Conservation (phyloP, 768 basidiomycete species). For the Mycena latifolia region DNA sequence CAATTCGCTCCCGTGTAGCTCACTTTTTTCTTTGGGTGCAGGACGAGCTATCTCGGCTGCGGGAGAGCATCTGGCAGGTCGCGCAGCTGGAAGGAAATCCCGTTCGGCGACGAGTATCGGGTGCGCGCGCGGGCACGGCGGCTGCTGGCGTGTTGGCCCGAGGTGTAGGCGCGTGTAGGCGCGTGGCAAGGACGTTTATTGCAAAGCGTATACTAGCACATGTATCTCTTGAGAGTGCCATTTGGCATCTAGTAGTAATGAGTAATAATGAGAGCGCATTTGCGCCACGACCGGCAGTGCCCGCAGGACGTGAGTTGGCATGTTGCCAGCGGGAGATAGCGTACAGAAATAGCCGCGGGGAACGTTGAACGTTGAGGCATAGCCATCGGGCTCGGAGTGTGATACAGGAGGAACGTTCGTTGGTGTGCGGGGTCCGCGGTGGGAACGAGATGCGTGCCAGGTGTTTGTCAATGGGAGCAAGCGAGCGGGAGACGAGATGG, state of each 20-base stretch:
- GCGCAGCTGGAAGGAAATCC: slow-evolving; percentile 26
- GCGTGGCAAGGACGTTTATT: not conserved
- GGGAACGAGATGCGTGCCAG: not conserved
- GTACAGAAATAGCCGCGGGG: not conserved
- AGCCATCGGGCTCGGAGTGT: not conserved
- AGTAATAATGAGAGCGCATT: not conserved
- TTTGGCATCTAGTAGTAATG: too few species aligned
- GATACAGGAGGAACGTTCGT: not conserved
- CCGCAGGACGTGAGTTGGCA: too few species aligned
- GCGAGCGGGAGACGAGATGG: too few species aligned
- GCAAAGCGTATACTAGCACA: not conserved
- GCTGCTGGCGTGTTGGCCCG: slow-evolving; percentile 21
- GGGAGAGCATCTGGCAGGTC: slow-evolving; percentile 23
- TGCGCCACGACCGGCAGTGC: too few species aligned
- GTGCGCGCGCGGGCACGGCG: slow-evolving; percentile 19
- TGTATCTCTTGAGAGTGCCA: not conserved
- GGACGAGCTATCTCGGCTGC: slow-evolving; percentile 12
- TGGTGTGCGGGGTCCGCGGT: not conserved
- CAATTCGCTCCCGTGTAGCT: too few species aligned
- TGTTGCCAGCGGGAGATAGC: not conserved
- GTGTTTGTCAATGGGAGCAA: too few species aligned
- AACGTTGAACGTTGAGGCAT: not conserved
- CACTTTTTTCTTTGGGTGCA: not conserved
- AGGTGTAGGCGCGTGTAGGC: not conserved
- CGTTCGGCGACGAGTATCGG: slow-evolving; percentile 26